These are phyloP conservation scores for Coelastrella sp. DNA, from an alignment of 139 green algal species.

Conservation along the genomic window DNA sequence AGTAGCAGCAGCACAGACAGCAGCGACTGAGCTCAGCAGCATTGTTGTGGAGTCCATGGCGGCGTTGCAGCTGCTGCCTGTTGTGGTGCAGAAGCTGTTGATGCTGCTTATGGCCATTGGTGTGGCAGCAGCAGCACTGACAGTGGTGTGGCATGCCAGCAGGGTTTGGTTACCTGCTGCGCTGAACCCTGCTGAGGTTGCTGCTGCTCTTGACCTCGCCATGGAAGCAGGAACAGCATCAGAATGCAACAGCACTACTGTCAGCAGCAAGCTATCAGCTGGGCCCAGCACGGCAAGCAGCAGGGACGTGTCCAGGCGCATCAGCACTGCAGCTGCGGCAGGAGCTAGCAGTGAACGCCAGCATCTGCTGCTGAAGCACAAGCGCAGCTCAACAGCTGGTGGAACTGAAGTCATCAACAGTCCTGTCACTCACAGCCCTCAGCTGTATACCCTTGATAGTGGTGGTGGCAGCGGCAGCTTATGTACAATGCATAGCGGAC, in stretches of 20 bases:
- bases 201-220: neutral
- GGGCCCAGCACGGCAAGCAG: neutral
- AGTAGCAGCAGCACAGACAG: neutral
- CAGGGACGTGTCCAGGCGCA: slow-evolving; percentile 5
- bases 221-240: neutral
- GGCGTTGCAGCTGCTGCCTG: slow-evolving; percentile 20
- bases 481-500: neutral
- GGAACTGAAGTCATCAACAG: neutral
- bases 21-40: neutral
- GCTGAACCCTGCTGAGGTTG: slow-evolving; percentile 3
- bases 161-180: slow-evolving; percentile 26
- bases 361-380: neutral
- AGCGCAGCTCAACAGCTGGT: neutral
- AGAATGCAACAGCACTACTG: neutral
- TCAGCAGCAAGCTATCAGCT: slow-evolving; percentile 7
- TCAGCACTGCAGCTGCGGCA: neutral
- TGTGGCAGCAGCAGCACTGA: neutral
- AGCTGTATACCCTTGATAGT: too few species aligned
- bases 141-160: slow-evolving; percentile 40
- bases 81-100: slow-evolving; percentile 11
- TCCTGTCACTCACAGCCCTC: neutral
- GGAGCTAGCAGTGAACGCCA: neutral
- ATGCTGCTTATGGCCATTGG: neutral
- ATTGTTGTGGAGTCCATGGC: neutral
- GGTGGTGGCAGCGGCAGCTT: neutral